Evolutionary conservation across 768 basidiomycete genomes (phyloP), one percentile per base, ranked within the genome.

Genomic region (Naematelia aurantialba): DNA sequence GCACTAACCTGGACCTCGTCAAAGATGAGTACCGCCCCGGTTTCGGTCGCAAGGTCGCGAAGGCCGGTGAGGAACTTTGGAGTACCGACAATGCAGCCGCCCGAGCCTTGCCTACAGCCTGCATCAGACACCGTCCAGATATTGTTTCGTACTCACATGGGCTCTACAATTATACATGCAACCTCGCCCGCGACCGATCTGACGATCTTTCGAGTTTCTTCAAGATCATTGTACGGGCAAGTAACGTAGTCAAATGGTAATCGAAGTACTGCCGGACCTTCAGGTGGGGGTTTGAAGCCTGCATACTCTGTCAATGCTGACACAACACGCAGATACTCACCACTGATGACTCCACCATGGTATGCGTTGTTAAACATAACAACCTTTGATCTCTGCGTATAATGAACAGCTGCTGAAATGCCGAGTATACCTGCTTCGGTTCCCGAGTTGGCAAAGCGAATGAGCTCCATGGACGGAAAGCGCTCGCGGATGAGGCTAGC

Each of bases 401-500:
- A 55, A 13, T 57, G 52, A 26, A 62, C 26, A 1, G 58, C 58
- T 39, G 55, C 39, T 4, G 55, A 55, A 5, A 66, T 62, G 2
- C 58, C 54, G 27, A 60, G 54, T 17, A 63, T 52, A 25, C 61
- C 60, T 3, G 65, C 65, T 30, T 66, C 65, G 11, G 65, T 66
- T 11, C 58, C 65, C 1, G 65, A 66, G 30, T 66, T 66, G n/a
- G 61, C 46, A 55, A 60, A 66, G 14, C 65, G 49, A 8, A 66
- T 22, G 17, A 57, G 59, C 2, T 63, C 61, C 27, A 66, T 58
- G 4, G 61, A 62, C 1, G 65, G 65, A 19, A 66, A 60, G 42
- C 61, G 27, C 2, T 51, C 22, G 17, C 55, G 50, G 44, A 66
- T 46, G 26, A 50, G 55, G 17, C 26, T 30, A 10, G 61, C 58